These are phyloP conservation scores for Dictyophora rubrovolvata DNA, from an alignment of 768 basidiomycete species.

Conservation along the genomic window DNA sequence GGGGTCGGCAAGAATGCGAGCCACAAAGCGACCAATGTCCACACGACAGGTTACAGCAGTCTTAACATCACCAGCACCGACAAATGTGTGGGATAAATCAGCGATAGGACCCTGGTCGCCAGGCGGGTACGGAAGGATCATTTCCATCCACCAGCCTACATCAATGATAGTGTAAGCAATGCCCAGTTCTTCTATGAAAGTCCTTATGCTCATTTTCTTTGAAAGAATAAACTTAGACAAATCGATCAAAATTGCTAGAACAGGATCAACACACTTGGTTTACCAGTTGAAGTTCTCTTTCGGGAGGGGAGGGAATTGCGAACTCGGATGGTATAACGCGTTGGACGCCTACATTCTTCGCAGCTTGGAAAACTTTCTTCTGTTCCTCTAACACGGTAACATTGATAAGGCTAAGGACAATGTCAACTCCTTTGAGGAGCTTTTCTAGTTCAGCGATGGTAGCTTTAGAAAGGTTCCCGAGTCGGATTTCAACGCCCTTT, in stretches of 20 bases:
- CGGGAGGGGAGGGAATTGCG: conserved; percentile 11
- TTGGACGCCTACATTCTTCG: conserved; percentile 16
- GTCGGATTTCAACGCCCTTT: conserved; percentile 14
- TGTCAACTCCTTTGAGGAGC: conserved; percentile 12
- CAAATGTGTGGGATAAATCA: conserved; percentile 10
- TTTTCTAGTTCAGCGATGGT: conserved; percentile 11
- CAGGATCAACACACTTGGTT: not conserved
- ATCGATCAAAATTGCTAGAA: not conserved
- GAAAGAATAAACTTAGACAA: not conserved
- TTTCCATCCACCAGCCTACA: conserved; percentile 25
- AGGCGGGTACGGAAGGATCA: conserved; percentile 6
- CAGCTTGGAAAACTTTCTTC: conserved; percentile 13
- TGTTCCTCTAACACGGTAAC: conserved; percentile 8
- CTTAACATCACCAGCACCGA: conserved; percentile 14
- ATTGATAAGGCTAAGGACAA: not conserved
- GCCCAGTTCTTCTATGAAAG: conserved; percentile 17
- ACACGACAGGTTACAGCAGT: conserved; percentile 16
- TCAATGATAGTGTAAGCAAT: conserved; percentile 24
- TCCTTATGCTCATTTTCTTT: conserved; percentile 21
- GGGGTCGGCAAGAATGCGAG: conserved; percentile 22
- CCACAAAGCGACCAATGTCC: conserved; percentile 22
- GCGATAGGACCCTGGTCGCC: conserved; percentile 7
- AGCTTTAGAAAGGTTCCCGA: conserved; percentile 11
- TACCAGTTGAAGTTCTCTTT: not conserved
- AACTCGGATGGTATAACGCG: conserved; percentile 20